phyloP scores from a whole-genome alignment of 306 rosid species.

The Trichosanthes truncata region DNA sequence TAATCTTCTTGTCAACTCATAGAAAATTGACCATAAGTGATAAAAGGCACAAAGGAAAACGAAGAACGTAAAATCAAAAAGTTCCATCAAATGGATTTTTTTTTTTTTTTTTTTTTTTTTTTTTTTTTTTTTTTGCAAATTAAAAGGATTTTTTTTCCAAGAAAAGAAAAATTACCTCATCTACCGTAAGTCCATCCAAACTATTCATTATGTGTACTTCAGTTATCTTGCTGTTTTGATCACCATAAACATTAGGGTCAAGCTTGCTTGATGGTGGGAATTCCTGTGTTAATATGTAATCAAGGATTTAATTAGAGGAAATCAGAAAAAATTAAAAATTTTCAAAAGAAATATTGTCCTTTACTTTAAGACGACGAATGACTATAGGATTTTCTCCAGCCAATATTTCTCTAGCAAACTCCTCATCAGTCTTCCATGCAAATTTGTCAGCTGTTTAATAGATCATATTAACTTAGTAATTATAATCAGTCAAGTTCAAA shows the following conservation, averaged over 20 bases:
- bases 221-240: constrained; percentile 53
- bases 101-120: no score
- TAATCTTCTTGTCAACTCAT: no score
- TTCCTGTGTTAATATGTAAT: constrained; percentile 22
- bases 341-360: background rate
- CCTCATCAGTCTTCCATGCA: constrained; percentile 58
- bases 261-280: constrained; percentile 71
- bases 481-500: background rate
- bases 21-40: no score
- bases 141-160: no score
- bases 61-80: no score
- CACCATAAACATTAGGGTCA: constrained; percentile 38
- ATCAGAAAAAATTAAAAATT: background rate
- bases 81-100: no score
- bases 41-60: no score
- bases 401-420: constrained; percentile 49
- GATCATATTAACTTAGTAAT: background rate
- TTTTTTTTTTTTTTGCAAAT: no score
- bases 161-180: constrained; percentile 54
- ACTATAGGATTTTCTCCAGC: constrained; percentile 46
- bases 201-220: constrained; percentile 35
- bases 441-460: constrained; percentile 37
- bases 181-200: constrained; percentile 44
- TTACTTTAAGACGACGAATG: constrained; percentile 38
- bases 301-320: background rate